Evolutionary conservation across 169 alveolate genomes (phyloP).

Genomic region (Plasmodium fragile): DNA sequence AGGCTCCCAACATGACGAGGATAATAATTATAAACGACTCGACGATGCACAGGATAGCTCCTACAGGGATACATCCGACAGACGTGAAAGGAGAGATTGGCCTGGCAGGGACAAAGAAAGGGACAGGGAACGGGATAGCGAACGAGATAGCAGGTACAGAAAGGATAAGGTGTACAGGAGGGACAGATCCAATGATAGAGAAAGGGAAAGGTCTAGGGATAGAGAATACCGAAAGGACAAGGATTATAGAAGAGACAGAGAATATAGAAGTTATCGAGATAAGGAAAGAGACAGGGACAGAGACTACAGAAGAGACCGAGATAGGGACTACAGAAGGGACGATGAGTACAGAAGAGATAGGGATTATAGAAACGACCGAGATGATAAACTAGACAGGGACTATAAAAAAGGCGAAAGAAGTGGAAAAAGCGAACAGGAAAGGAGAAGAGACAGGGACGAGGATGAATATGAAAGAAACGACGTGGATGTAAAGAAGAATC

Average conservation of each 20-base stretch:
- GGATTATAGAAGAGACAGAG: neutral
- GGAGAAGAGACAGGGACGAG: conserved; percentile 46
- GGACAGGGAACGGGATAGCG: neutral
- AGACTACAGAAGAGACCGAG: conserved; percentile 28
- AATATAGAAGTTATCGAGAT: no score
- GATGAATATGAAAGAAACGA: conserved; percentile 2
- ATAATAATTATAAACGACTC: conserved; percentile 11
- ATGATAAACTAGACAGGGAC: conserved; percentile 25
- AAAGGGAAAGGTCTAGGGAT: conserved; percentile 35
- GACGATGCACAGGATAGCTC: conserved; percentile 27
- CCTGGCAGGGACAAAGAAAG: neutral
- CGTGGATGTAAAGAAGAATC: neutral
- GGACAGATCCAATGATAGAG: conserved; percentile 30
- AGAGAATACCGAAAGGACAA: conserved; percentile 42
- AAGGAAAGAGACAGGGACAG: conserved; percentile 17
- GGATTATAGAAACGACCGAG: conserved; percentile 21
- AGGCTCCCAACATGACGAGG: conserved; percentile 50
- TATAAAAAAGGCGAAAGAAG: conserved; percentile 18
- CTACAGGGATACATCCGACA: conserved; percentile 29
- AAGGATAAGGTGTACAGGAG: conserved; percentile 7
- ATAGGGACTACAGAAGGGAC: conserved; percentile 20
- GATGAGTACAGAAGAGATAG: conserved; percentile 7
- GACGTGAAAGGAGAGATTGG: conserved; percentile 17
- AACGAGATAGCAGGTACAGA: neutral
- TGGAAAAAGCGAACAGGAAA: conserved; percentile 35